Evolutionary conservation across 495 filamentous ascomycete species (phyloP).

Genomic region (Lasiosphaeria hispida): DNA sequence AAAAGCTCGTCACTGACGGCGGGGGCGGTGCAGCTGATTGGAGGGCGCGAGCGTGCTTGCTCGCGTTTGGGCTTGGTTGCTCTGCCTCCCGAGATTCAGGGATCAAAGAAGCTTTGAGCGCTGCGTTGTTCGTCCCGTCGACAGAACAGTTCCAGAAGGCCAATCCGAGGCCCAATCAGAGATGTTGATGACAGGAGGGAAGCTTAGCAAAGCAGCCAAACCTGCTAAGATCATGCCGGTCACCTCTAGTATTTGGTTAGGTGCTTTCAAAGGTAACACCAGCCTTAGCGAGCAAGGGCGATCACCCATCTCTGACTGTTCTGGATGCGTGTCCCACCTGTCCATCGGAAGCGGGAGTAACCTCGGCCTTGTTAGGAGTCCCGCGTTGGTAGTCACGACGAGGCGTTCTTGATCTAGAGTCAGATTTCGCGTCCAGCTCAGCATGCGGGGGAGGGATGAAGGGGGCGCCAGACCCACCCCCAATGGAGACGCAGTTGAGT

Average conservation of each 20-base stretch:
- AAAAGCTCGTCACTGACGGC: background rate
- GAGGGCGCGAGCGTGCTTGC: background rate
- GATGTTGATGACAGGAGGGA: background rate
- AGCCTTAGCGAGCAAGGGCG: background rate
- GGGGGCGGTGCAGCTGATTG: background rate
- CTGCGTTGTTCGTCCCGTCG: background rate
- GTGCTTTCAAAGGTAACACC: background rate
- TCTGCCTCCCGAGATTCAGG: background rate
- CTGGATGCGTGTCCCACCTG: background rate
- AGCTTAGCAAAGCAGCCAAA: no score
- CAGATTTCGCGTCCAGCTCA: background rate
- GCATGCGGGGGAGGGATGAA: background rate
- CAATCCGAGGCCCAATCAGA: background rate
- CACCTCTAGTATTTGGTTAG: background rate
- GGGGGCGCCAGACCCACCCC: background rate
- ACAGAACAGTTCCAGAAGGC: conserved; percentile 8
- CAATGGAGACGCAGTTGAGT: background rate
- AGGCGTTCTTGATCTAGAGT: background rate
- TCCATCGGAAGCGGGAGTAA: conserved; percentile 1
- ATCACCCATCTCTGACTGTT: background rate
- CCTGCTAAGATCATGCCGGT: no score
- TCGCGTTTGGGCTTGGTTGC: background rate
- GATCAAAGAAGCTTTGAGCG: background rate
- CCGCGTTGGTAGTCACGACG: background rate
- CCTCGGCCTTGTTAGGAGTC: conserved; percentile 6